A percentile compares a stretch with the other conserved stretches of the same genome.
Conservation (phyloP, 148 eudicot species). For the Linanthus parryae region DNA sequence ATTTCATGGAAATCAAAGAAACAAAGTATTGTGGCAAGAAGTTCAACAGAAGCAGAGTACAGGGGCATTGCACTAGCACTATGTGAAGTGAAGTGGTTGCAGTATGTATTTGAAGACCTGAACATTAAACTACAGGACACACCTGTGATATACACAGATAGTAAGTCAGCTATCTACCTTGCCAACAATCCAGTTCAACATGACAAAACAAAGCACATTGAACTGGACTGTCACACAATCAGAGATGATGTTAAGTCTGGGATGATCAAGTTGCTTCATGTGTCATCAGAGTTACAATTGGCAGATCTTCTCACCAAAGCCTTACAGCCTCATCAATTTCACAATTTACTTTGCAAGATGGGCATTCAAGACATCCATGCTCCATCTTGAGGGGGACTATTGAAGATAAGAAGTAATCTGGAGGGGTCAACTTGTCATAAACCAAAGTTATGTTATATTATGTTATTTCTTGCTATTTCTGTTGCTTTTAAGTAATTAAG, state of each 20-base stretch:
- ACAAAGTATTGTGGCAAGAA: no score
- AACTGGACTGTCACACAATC: slow-evolving; percentile 7
- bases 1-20: no score
- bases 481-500: no score
- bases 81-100: no score
- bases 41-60: no score
- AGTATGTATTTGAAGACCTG: no score
- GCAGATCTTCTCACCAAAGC: slow-evolving; percentile 10
- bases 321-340: not conserved
- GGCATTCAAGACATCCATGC: not conserved
- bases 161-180: slow-evolving; percentile 1
- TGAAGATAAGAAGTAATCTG: no score
- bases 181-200: slow-evolving; percentile 7
- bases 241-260: not conserved
- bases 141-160: slow-evolving; percentile 7
- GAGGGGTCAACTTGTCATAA: no score
- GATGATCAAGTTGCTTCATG: not conserved
- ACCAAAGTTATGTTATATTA: no score
- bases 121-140: no score
- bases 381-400: not conserved
- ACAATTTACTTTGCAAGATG: not conserved
- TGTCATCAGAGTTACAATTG: not conserved
- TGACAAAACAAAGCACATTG: slow-evolving; percentile 8
- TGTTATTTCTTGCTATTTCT: no score
- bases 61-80: no score